Evolutionary conservation across 306 rosid species (phyloP).

Genomic region (Lathyrus oleraceus): DNA sequence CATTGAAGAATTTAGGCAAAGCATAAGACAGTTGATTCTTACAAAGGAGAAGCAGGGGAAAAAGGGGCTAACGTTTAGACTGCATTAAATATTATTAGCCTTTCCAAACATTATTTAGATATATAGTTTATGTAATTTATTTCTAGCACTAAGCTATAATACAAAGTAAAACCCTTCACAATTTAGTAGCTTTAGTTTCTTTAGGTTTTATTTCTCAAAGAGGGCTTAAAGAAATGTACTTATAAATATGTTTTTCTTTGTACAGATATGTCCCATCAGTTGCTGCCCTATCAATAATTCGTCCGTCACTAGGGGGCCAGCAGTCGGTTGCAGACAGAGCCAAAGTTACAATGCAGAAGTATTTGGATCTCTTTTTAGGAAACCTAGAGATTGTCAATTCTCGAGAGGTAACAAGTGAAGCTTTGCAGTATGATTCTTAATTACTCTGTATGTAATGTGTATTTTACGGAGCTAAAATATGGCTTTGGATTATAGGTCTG

Average conservation of each 20-base stretch:
- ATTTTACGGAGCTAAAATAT: constrained; percentile 20
- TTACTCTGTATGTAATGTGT: constrained; percentile 13
- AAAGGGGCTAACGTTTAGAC: constrained; percentile 25
- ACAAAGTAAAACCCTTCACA: constrained; percentile 12
- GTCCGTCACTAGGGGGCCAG: constrained; percentile 78
- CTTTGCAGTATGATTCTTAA: constrained; percentile 28
- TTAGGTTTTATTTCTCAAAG: constrained; percentile 10
- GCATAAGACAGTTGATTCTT: constrained; percentile 7
- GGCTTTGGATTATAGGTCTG: constrained; percentile 67
- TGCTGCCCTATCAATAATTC: constrained; percentile 82
- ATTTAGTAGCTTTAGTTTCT: constrained; percentile 13
- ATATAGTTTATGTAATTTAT: constrained; percentile 11
- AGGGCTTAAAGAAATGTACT: constrained; percentile 10
- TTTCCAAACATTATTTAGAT: constrained; percentile 20
- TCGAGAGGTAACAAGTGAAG: constrained; percentile 60
- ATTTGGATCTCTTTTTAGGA: constrained; percentile 80
- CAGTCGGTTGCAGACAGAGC: constrained; percentile 72
- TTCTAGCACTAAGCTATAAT: constrained; percentile 2
- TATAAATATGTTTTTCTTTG: constrained; percentile 21
- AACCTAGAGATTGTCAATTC: constrained; percentile 85
- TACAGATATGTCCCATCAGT: constrained; percentile 78
- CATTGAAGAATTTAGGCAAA: background rate
- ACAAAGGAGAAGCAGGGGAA: background rate
- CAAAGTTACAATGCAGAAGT: constrained; percentile 83
- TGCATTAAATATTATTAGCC: constrained; percentile 14